Evolutionary conservation across 2,329 filamentous ascomycete species (phyloP), one percentile per base, ranked within the genome.

Genomic region (Fusarium veterinarium): DNA sequence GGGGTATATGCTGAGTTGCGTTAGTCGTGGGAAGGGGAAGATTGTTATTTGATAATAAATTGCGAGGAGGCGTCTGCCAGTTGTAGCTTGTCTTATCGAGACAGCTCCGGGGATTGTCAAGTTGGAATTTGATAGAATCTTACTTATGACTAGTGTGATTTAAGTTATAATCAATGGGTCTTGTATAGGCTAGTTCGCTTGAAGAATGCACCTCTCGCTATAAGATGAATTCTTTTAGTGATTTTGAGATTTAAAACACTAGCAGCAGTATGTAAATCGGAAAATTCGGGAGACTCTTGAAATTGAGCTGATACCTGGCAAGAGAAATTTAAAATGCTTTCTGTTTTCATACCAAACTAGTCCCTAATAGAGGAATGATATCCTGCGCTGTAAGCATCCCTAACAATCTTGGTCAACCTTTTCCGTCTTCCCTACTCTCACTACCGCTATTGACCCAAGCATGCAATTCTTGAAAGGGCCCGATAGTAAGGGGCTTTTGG

Each of bases 11-110:
- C 13, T 72, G 40, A 73, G 55, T 8, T 72, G 69, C 9, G 65
- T 72, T 31, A 72, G 69, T 31, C 69, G 69, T 20, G 69, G 69
- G 12, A 73, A 60, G 19, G 69, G 55, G 11, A 72, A 28, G 13
- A 49, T 72, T 25, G 38, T 69, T 37, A n/a, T 72, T 19, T 45
- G 17, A 25, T 28, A 8, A 17, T 13, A 4, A 2, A 19, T 25
- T 4, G 8, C 12, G n/a, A 35, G n/a, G 11, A 1, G 17, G n/a
- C n/a, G 6, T 25, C n/a, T 25, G 25, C 25, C 25, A 25, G 25
- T 25, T 25, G 25, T 25, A 25, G 25, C 5, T 25, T 25, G 12
- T 33, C 30, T 35, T 25, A 8, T 20, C 30, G n/a, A 35, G 48
- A 17, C 14, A 20, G 17, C 5, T 20, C 17, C 14, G 30, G 30